Percentiles rank a stretch among this genome's conserved stretches.
phyloP scores from a whole-genome alignment of 2,329 filamentous ascomycete species.

The Bertia moriformis region DNA sequence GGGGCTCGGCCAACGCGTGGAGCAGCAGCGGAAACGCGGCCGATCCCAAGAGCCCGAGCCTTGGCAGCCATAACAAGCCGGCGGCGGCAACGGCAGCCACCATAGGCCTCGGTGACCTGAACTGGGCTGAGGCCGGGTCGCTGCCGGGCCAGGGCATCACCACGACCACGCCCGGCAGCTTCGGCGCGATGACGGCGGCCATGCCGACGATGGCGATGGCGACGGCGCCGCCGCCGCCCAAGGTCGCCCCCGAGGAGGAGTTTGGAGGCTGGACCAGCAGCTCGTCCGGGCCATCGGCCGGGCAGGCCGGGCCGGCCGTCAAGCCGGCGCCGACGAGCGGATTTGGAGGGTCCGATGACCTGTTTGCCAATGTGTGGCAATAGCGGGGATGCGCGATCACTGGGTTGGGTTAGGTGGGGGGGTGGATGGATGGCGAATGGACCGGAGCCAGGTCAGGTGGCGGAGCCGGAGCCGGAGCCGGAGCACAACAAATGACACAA shows the following conservation, averaged over 20 bases:
- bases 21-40: too few relatives aligned
- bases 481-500: too few relatives aligned
- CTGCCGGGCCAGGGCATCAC: slow-evolving; percentile 46
- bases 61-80: too few relatives aligned
- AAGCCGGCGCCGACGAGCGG: slow-evolving; percentile 45
- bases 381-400: too few relatives aligned
- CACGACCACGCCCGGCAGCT: slow-evolving; percentile 48
- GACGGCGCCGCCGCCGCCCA: slow-evolving; percentile 40
- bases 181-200: slow-evolving; percentile 32
- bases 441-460: too few relatives aligned
- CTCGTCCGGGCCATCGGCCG: too few relatives aligned
- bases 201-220: too few relatives aligned
- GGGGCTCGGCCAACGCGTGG: too few relatives aligned
- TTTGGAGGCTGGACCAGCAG: slow-evolving; percentile 89
- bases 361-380: slow-evolving; percentile 94
- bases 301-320: slow-evolving; percentile 21
- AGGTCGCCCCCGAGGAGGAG: slow-evolving; percentile 78
- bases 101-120: slow-evolving; percentile 7
- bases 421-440: too few relatives aligned
- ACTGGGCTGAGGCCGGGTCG: slow-evolving; percentile 17
- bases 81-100: too few relatives aligned
- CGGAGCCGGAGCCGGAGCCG: too few relatives aligned
- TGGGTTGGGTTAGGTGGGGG: too few relatives aligned
- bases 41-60: slow-evolving; percentile 65
- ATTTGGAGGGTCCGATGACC: slow-evolving; percentile 61